Conservation (phyloP, 805 yeast species). For the Yarrowia divulgata region DNA sequence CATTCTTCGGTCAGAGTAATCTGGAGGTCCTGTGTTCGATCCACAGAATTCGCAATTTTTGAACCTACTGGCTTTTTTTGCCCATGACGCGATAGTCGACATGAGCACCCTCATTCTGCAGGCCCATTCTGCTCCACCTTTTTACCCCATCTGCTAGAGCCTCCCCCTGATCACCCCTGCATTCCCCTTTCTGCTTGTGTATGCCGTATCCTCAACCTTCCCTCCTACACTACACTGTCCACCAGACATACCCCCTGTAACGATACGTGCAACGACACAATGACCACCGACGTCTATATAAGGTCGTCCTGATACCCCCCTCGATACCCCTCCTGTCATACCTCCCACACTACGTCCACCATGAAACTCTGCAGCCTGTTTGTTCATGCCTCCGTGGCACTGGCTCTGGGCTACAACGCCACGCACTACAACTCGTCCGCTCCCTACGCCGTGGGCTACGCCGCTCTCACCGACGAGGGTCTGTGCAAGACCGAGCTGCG, state of each 20-base stretch:
- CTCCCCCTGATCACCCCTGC: background rate
- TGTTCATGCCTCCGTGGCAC: background rate
- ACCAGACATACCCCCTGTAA: background rate
- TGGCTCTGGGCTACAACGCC: slow-evolving; percentile 11
- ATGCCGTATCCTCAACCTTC: background rate
- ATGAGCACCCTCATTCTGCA: no score
- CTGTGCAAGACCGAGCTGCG: slow-evolving; percentile 16
- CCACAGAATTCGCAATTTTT: slow-evolving; percentile 62
- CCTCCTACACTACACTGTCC: background rate
- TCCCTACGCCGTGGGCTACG: slow-evolving; percentile 34
- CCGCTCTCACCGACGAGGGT: slow-evolving; percentile 20
- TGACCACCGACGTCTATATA: background rate
- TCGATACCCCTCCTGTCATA: no score
- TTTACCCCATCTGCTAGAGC: background rate
- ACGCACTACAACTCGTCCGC: background rate
- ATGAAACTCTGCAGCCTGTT: slow-evolving; percentile 2
- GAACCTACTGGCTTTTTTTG: no score
- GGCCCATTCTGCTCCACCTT: background rate
- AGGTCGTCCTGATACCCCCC: background rate
- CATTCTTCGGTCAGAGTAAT: slow-evolving; percentile 47
- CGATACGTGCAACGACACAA: background rate
- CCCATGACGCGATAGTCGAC: no score
- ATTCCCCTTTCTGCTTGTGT: background rate
- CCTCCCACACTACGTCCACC: no score
- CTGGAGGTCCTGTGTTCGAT: slow-evolving; percentile 87